These are phyloP conservation scores for Leccinum solheimii DNA, from an alignment of 1,284 basidiomycete genomes.

Conservation along the genomic window DNA sequence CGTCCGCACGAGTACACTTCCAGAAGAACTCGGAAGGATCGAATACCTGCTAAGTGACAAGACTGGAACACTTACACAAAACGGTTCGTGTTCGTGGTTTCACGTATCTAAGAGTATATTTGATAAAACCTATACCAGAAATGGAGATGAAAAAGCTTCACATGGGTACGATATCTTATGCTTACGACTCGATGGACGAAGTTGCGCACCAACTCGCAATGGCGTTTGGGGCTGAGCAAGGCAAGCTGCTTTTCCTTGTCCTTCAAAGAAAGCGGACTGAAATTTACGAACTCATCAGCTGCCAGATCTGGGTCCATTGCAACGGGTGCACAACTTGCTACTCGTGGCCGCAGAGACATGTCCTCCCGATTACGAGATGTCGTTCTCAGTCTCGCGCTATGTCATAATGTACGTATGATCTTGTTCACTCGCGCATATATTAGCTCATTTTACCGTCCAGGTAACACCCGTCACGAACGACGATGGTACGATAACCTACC, in stretches of 20 bases:
- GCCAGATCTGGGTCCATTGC: constrained; percentile 49
- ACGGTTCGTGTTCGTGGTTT: constrained; percentile 57
- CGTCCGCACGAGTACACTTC: constrained; percentile 94
- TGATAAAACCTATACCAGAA: constrained; percentile 49
- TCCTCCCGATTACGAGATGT: constrained; percentile 93
- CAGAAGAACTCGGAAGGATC: constrained; percentile 95
- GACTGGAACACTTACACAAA: constrained; percentile 97
- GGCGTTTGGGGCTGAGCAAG: constrained; percentile 69
- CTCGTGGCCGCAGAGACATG: constrained; percentile 90
- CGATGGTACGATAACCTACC: constrained; percentile 92
- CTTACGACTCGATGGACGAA: constrained; percentile 97
- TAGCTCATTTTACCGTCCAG: constrained; percentile 40
- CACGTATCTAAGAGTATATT: background rate
- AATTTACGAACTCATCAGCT: constrained; percentile 37
- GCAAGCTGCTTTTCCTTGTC: constrained; percentile 7
- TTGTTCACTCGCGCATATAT: background rate
- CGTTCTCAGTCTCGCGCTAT: constrained; percentile 90
- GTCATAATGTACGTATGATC: constrained; percentile 81
- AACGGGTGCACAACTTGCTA: constrained; percentile 79
- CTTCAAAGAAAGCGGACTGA: background rate
- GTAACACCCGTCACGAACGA: constrained; percentile 95
- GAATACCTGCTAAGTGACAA: constrained; percentile 97
- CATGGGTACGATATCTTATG: constrained; percentile 98
- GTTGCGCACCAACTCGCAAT: constrained; percentile 85
- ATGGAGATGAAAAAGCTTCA: constrained; percentile 99